Evolutionary conservation across 257 asterid genomes (phyloP).

Genomic region (Primulina eburnea): DNA sequence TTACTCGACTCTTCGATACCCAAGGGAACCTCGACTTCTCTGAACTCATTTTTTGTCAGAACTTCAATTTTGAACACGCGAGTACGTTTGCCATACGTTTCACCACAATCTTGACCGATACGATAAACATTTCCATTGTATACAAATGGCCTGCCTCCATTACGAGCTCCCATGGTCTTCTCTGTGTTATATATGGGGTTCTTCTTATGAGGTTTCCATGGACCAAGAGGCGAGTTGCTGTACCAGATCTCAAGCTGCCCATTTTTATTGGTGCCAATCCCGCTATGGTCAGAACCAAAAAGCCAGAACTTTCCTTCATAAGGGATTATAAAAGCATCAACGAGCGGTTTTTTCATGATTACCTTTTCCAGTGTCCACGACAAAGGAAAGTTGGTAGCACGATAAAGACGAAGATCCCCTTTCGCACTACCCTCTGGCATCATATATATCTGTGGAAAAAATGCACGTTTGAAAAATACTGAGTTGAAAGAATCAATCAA

Average conservation of each 20-base stretch:
- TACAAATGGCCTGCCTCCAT: slow-evolving; percentile 88
- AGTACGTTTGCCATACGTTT: slow-evolving; percentile 59
- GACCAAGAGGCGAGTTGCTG: slow-evolving; percentile 80
- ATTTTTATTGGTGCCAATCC: slow-evolving; percentile 62
- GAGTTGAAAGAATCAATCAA: background rate
- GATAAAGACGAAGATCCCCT: slow-evolving; percentile 93
- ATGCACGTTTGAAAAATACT: background rate
- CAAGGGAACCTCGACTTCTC: slow-evolving; percentile 73
- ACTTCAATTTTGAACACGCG: slow-evolving; percentile 63
- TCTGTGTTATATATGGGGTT: slow-evolving; percentile 75
- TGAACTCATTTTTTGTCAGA: slow-evolving; percentile 56
- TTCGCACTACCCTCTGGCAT: slow-evolving; percentile 88
- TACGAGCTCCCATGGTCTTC: slow-evolving; percentile 81
- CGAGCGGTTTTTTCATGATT: slow-evolving; percentile 64
- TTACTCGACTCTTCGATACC: slow-evolving; percentile 51
- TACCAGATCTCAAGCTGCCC: slow-evolving; percentile 92
- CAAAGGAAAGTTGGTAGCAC: slow-evolving; percentile 71
- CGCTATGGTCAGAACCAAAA: slow-evolving; percentile 87
- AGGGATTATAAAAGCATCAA: slow-evolving; percentile 68
- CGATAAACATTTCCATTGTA: slow-evolving; percentile 71
- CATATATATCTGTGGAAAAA: slow-evolving; percentile 70
- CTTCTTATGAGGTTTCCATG: slow-evolving; percentile 81
- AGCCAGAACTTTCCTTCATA: slow-evolving; percentile 86
- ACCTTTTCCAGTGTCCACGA: slow-evolving; percentile 70
- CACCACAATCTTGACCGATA: slow-evolving; percentile 87